A percentile compares a stretch with the other conserved stretches of the same genome.
phyloP scores from a whole-genome alignment of 352 stramenopile genomes.

The Phytophthora pinifolia region DNA sequence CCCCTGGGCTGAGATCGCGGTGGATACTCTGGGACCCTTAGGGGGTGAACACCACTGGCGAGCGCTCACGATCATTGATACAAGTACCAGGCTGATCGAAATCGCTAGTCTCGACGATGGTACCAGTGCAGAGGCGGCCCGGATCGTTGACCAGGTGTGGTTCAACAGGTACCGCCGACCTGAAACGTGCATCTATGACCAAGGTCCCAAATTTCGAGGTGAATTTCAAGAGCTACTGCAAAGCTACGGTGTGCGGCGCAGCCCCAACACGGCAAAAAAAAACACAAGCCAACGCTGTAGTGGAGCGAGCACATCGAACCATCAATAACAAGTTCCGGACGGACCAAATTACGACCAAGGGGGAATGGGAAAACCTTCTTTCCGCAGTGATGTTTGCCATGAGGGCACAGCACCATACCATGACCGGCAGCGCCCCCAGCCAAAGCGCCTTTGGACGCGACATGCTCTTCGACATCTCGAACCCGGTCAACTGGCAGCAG shows the following conservation, averaged over 20 bases:
- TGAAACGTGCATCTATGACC: constrained; percentile 6
- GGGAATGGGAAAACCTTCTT: no score
- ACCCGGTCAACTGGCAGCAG: no score
- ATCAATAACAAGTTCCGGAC: no score
- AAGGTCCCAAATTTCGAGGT: neutral
- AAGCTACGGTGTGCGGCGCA: neutral
- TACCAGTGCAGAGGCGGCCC: constrained; percentile 4
- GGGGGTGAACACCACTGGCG: neutral
- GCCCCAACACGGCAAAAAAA: neutral
- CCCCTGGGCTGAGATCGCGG: constrained; percentile 5
- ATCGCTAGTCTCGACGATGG: neutral
- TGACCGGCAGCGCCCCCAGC: no score
- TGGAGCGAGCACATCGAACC: no score
- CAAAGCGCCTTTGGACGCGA: no score
- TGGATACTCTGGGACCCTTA: neutral
- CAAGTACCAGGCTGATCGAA: neutral
- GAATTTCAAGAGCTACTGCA: constrained; percentile 5
- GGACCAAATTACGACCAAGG: no score
- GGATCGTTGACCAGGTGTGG: constrained; percentile 5
- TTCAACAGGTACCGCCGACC: constrained; percentile 9
- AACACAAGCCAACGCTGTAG: no score
- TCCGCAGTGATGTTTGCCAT: no score
- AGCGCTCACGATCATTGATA: constrained; percentile 8
- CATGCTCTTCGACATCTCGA: no score
- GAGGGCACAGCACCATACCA: no score